These are phyloP conservation scores for Suhomyces anneliseae DNA, from an alignment of 1,139 yeast species.

Conservation along the genomic window DNA sequence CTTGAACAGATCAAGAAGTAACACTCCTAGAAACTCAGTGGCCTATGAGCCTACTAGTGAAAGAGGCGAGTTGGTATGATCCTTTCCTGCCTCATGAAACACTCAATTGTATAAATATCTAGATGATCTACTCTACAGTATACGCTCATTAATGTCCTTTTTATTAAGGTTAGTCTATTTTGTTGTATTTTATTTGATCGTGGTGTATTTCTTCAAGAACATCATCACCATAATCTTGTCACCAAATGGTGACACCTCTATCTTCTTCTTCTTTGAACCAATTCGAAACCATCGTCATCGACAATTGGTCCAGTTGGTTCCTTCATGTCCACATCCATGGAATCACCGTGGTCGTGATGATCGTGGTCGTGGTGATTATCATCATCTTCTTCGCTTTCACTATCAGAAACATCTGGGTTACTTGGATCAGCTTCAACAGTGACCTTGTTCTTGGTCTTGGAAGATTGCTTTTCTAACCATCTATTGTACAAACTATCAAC, in stretches of 20 bases:
- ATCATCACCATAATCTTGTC: background rate
- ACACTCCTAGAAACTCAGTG: constrained; percentile 42
- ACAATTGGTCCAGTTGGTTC: constrained; percentile 59
- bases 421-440: constrained; percentile 55
- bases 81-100: no score
- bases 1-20: constrained; percentile 39
- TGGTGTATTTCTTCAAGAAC: no score
- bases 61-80: background rate
- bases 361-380: constrained; percentile 34
- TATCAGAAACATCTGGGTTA: constrained; percentile 56
- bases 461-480: constrained; percentile 55
- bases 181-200: no score
- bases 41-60: background rate
- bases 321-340: constrained; percentile 41
- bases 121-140: no score
- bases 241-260: constrained; percentile 1
- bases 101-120: no score
- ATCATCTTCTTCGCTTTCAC: constrained; percentile 46
- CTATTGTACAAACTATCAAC: constrained; percentile 61
- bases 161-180: no score
- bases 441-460: constrained; percentile 27
- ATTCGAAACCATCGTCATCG: constrained; percentile 92
- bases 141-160: no score
- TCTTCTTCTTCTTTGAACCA: constrained; percentile 71
- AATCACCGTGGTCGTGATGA: constrained; percentile 20